phyloP scores from a whole-genome alignment of 148 eudicot species.

The Chenopodium quinoa region DNA sequence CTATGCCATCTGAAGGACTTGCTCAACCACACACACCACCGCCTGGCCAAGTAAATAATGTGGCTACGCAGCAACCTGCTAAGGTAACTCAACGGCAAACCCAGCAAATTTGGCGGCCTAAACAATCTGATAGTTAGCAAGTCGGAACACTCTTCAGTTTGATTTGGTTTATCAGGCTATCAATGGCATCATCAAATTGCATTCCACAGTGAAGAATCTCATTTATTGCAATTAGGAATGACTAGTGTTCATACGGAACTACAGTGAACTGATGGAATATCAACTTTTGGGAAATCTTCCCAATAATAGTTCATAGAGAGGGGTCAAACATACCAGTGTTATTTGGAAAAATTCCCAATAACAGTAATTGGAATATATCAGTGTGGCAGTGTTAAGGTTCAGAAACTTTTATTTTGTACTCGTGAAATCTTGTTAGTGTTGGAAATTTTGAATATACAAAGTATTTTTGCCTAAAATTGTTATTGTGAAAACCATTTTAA shows the following conservation, averaged over 20 bases:
- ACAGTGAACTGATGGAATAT: not conserved
- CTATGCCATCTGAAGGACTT: constrained; percentile 22
- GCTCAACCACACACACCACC: constrained; percentile 18
- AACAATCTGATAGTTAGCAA: constrained; percentile 29
- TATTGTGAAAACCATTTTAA: not conserved
- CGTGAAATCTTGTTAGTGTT: not conserved
- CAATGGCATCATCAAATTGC: not conserved
- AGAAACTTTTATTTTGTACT: not conserved
- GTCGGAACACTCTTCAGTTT: not conserved
- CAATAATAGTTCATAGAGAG: not conserved
- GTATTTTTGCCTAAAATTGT: not conserved
- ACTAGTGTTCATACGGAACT: not conserved
- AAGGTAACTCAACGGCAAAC: constrained; percentile 24
- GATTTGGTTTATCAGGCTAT: not conserved
- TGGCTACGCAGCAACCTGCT: constrained; percentile 14
- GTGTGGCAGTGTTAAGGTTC: not conserved
- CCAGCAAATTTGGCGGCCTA: constrained; percentile 44
- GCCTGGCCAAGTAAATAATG: constrained; percentile 9
- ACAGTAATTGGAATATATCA: not conserved
- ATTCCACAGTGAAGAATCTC: not conserved
- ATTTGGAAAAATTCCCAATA: not conserved
- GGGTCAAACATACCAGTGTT: not conserved
- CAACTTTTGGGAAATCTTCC: not conserved
- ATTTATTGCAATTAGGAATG: not conserved
- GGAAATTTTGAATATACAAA: no score